Conservation (phyloP, 345 rosid genomes). For the Populus davidiana region DNA sequence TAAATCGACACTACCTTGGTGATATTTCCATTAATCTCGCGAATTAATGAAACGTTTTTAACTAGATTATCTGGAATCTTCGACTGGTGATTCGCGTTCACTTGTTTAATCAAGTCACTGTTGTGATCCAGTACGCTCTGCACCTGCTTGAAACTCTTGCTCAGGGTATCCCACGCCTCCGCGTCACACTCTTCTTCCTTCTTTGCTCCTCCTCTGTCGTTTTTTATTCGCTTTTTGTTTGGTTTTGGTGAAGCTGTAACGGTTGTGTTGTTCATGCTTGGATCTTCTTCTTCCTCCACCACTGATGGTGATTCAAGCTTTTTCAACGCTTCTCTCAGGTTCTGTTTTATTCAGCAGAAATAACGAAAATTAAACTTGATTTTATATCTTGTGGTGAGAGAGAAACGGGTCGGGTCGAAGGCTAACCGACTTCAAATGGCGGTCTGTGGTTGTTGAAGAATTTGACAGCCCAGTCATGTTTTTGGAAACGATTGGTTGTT, state of each 20-base stretch:
- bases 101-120: constrained; percentile 31
- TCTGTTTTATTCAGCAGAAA: background rate
- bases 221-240: background rate
- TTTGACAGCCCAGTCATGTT: background rate
- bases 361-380: background rate
- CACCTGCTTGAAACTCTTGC: constrained; percentile 32
- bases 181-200: constrained; percentile 25
- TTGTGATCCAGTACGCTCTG: constrained; percentile 36
- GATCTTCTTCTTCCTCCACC: constrained; percentile 6
- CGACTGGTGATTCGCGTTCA: constrained; percentile 38
- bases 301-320: background rate
- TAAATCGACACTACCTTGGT: constrained; percentile 32
- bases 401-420: background rate
- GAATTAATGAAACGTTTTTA: constrained; percentile 28
- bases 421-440: background rate
- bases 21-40: constrained; percentile 37
- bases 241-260: constrained; percentile 1
- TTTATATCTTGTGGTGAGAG: constrained; percentile 4
- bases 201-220: background rate
- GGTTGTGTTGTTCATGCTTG: constrained; percentile 13
- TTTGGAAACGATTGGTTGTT: background rate
- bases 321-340: background rate
- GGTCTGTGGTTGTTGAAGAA: background rate
- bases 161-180: constrained; percentile 39
- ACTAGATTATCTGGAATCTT: constrained; percentile 36